Base-by-base conservation (phyloP, 345 rosid species). In the Alliaria petiolata region DNA sequence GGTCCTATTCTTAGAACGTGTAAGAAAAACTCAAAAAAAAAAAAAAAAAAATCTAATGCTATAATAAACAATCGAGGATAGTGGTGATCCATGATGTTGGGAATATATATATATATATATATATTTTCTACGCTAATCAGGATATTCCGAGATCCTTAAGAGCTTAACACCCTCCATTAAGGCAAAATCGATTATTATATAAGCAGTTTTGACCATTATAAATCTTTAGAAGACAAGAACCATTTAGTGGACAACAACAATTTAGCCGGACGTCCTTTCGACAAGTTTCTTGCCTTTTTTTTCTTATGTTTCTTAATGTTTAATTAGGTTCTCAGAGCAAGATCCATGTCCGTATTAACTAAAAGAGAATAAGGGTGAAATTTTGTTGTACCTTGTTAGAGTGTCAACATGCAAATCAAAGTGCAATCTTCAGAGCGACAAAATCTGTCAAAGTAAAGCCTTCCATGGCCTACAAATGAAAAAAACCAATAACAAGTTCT, bases 371-470 rank as follows among this genome's bases (percentile, higher is more conserved):
- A 28, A 43, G 31, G 7, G 19, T 22, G 38, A n/a, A 40, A 26
- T 14, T 45, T 25, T 36, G 57, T 12, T 31, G 78, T 58, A 50
- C 35, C 51, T 56, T 65, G 35, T 65, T 74, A 36, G 50, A 65
- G 28, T 57, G 44, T 30, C 72, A 56, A 57, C 67, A 65, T 38
- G 31, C 26, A 57, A 7, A 49, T 28, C 87, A 65, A 86, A 87
- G 69, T 86, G 97, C 88, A 89, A 40, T 86, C 67, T 85, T 87
- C 79, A 91, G 61, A 78, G 82, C 61, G 33, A 87, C 84, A 72
- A 75, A 19, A 57, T 49, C 69, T 83, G 57, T 81, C 82, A 35
- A 81, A 85, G 63, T 84, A 89, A 31, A 87, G 71, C 54, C 76
- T 91, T 68, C 81, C 84, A 43, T 68, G 36, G 54, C n/a, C n/a